A percentile compares a stretch with the other conserved stretches of the same genome.
These are phyloP conservation scores for Neurospora pannonica DNA, from an alignment of 495 filamentous ascomycete species.

Conservation along the genomic window DNA sequence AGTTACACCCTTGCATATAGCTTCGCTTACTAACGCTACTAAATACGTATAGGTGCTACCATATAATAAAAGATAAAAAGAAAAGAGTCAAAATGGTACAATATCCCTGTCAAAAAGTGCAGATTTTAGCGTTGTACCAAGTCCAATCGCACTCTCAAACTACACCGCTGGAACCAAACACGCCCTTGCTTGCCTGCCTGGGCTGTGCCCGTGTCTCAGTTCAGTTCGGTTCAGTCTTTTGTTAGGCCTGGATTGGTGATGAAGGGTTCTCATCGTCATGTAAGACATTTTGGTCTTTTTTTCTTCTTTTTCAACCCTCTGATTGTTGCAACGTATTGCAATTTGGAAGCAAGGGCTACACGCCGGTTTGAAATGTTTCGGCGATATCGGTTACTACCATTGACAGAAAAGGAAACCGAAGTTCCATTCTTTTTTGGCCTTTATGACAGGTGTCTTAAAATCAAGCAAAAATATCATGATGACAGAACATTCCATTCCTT, in stretches of 20 bases:
- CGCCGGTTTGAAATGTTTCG: background rate
- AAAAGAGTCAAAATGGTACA: too few relatives aligned
- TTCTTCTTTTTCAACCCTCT: background rate
- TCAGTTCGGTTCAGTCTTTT: background rate
- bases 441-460: background rate
- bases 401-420: background rate
- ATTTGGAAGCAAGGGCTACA: background rate
- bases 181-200: background rate
- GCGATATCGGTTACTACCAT: background rate
- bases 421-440: background rate
- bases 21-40: too few relatives aligned
- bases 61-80: too few relatives aligned
- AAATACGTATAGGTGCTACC: too few relatives aligned
- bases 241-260: background rate
- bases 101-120: too few relatives aligned
- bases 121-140: too few relatives aligned
- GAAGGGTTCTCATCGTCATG: background rate
- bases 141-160: too few relatives aligned
- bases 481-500: background rate
- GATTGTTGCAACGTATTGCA: background rate
- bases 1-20: too few relatives aligned
- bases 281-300: background rate
- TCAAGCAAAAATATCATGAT: background rate
- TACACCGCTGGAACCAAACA: too few relatives aligned
- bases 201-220: background rate